Conservation (phyloP, 2,329 filamentous ascomycete species). For the Alternaria ethzedia region DNA sequence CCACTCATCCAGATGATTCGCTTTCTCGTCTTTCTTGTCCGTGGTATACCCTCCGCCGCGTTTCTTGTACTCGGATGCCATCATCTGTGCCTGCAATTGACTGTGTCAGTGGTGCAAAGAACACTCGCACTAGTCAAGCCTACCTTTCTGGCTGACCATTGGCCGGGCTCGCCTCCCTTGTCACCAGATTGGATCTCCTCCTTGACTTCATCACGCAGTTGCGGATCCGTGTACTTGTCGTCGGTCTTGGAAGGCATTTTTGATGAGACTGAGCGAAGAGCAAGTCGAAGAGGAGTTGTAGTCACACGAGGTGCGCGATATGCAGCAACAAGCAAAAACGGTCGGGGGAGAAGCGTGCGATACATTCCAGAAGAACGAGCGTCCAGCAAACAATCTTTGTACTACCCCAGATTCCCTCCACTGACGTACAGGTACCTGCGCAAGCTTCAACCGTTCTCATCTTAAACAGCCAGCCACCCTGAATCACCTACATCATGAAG, state of each 20-base stretch:
- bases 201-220: conserved; percentile 56
- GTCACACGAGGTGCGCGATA: neutral
- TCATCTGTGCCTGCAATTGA: conserved; percentile 52
- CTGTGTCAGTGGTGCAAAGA: neutral
- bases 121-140: neutral
- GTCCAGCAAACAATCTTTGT: conserved; percentile 6
- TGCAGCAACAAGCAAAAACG: neutral
- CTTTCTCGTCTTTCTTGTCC: conserved; percentile 52
- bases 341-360: neutral
- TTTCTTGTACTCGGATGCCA: conserved; percentile 57
- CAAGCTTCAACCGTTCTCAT: conserved; percentile 7
- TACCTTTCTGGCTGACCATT: conserved; percentile 59
- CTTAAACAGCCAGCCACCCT: conserved; percentile 5
- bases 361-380: conserved; percentile 1
- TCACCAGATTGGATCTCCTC: conserved; percentile 54
- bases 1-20: conserved; percentile 56
- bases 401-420: conserved; percentile 21
- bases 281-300: neutral
- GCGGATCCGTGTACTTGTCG: conserved; percentile 56
- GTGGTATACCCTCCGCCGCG: conserved; percentile 56
- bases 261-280: neutral
- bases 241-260: conserved; percentile 51
- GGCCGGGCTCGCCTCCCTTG: conserved; percentile 56
- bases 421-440: conserved; percentile 26
- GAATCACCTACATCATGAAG: conserved; percentile 23